Percentiles rank a stretch among this genome's conserved stretches.
Conservation (phyloP, 345 rosid species). For the Atalantia buxifolia region DNA sequence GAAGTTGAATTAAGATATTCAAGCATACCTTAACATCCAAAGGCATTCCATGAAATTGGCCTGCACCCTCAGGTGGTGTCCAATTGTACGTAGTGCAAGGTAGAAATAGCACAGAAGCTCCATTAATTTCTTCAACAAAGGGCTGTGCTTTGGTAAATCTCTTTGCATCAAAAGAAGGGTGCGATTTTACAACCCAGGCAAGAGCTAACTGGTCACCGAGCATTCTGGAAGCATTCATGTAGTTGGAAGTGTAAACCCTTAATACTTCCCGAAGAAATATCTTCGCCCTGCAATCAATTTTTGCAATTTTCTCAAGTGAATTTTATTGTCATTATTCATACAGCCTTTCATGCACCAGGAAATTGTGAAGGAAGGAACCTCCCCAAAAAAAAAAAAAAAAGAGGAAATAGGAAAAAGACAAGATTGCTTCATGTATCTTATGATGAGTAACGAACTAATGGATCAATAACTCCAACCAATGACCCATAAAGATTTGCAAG, state of each 20-base stretch:
- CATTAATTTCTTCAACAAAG: slow-evolving; percentile 51
- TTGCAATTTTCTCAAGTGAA: neutral
- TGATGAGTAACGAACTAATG: neutral
- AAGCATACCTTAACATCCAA: slow-evolving; percentile 79
- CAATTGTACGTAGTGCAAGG: slow-evolving; percentile 85
- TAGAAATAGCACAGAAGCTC: slow-evolving; percentile 68
- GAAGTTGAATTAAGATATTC: neutral
- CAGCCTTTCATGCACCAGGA: neutral
- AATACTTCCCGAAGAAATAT: slow-evolving; percentile 58
- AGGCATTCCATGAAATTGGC: slow-evolving; percentile 98
- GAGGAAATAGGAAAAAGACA: neutral
- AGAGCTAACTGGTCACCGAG: slow-evolving; percentile 95
- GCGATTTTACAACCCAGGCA: slow-evolving; percentile 63
- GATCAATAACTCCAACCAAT: neutral
- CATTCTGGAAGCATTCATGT: slow-evolving; percentile 82
- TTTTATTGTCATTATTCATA: neutral
- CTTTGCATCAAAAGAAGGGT: slow-evolving; percentile 55
- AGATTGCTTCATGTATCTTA: neutral
- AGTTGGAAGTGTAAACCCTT: slow-evolving; percentile 62
- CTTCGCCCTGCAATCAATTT: slow-evolving; percentile 61
- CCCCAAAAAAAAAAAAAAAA: neutral
- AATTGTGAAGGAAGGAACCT: neutral
- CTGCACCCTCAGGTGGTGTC: slow-evolving; percentile 99
- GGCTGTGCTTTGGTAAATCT: slow-evolving; percentile 62
- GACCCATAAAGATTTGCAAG: neutral